Conservation (phyloP, 352 stramenopile species). For the Peronosclerospora sorghi region DNA sequence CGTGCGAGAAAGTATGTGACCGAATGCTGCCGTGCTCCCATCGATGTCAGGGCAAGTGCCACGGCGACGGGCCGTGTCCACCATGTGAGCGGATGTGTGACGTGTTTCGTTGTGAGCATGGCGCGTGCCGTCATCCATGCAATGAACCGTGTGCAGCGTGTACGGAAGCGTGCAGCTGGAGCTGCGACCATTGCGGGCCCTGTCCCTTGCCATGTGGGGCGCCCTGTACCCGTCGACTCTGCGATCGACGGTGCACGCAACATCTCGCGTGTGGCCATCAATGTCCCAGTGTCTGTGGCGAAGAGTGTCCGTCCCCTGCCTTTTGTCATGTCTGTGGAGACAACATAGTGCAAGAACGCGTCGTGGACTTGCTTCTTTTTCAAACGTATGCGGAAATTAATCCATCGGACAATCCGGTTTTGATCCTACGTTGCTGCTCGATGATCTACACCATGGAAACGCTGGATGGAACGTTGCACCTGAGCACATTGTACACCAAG, state of each 20-base stretch:
- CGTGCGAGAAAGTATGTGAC: slow-evolving; percentile 52
- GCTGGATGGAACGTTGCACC: slow-evolving; percentile 52
- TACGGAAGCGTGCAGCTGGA: slow-evolving; percentile 58
- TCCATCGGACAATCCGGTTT: slow-evolving; percentile 48
- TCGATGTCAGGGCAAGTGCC: slow-evolving; percentile 41
- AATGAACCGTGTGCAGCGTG: slow-evolving; percentile 49
- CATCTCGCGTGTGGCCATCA: slow-evolving; percentile 51
- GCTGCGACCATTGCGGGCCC: slow-evolving; percentile 41
- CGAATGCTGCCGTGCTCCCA: slow-evolving; percentile 57
- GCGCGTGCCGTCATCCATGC: slow-evolving; percentile 37
- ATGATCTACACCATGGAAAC: slow-evolving; percentile 53
- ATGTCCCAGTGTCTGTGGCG: slow-evolving; percentile 67
- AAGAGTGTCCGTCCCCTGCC: slow-evolving; percentile 39
- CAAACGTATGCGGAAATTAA: slow-evolving; percentile 47
- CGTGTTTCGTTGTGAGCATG: slow-evolving; percentile 48
- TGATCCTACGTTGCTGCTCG: slow-evolving; percentile 57
- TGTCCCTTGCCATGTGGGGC: slow-evolving; percentile 51
- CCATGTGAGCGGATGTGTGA: slow-evolving; percentile 44
- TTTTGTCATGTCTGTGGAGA: slow-evolving; percentile 52
- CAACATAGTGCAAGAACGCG: slow-evolving; percentile 18
- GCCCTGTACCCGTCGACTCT: slow-evolving; percentile 35
- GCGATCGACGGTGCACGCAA: slow-evolving; percentile 38
- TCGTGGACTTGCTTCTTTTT: slow-evolving; percentile 61
- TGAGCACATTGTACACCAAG: slow-evolving; percentile 22
- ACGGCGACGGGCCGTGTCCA: slow-evolving; percentile 33